Evolutionary conservation across 345 rosid genomes (phyloP).

Genomic region (Sonneratia alba): DNA sequence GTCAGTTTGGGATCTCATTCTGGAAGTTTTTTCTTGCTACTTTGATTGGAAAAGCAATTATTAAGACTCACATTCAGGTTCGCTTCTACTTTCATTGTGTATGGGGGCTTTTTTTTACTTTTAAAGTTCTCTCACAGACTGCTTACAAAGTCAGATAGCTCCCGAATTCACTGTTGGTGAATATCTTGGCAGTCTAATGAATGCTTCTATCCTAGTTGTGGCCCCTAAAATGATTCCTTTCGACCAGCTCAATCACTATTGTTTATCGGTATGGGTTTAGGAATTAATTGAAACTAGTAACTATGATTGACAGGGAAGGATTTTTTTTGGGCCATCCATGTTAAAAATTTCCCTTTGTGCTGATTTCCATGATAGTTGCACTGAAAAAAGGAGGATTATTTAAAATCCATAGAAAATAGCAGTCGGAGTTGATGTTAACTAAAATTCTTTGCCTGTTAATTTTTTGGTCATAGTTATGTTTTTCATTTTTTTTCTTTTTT

Average conservation of each 20-base stretch:
- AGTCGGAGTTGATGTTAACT: background rate
- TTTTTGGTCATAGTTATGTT: background rate
- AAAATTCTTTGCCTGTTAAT: background rate
- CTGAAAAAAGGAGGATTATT: background rate
- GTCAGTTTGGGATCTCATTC: constrained; percentile 88
- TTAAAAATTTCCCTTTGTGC: background rate
- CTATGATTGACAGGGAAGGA: background rate
- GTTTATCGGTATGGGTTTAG: background rate
- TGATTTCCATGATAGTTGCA: background rate
- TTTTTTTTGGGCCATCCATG: background rate
- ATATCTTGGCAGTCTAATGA: background rate
- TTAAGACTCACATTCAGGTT: constrained; percentile 98
- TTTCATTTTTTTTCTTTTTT: constrained; percentile 1
- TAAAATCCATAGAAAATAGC: background rate
- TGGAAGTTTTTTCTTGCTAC: constrained; percentile 88
- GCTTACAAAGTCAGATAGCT: background rate
- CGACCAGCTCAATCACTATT: background rate
- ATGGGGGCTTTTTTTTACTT: background rate
- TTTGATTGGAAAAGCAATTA: constrained; percentile 77
- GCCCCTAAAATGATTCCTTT: background rate
- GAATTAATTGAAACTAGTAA: background rate
- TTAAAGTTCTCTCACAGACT: background rate
- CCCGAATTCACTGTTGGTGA: background rate
- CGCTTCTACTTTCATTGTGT: constrained; percentile 1
- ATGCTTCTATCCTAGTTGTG: background rate